Conservation (phyloP, 2,329 filamentous ascomycete species). For the Aureobasidium zeae region DNA sequence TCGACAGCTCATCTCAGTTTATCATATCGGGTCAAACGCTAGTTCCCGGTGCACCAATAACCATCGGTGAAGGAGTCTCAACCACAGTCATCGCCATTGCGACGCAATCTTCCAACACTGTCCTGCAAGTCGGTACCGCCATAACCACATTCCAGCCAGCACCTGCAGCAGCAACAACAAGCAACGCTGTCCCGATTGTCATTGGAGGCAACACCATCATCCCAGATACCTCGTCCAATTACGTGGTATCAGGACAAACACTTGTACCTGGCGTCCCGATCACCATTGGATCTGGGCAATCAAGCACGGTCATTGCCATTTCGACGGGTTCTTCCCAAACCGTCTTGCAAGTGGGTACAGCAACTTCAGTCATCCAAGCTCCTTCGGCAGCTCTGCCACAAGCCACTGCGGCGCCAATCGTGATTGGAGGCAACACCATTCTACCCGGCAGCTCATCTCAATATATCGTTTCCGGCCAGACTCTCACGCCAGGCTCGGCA, state of each 20-base stretch:
- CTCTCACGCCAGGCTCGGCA: slow-evolving; percentile 5
- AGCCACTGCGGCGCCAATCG: background rate
- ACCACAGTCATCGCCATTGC: slow-evolving; percentile 7
- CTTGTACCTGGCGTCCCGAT: slow-evolving; percentile 2
- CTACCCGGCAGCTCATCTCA: slow-evolving; percentile 2
- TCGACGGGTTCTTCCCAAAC: background rate
- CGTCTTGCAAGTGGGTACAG: background rate
- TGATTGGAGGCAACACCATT: slow-evolving; percentile 5
- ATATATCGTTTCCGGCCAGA: slow-evolving; percentile 15
- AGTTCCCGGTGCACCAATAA: slow-evolving; percentile 2
- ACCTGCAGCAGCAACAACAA: background rate
- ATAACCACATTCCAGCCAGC: background rate
- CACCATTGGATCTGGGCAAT: background rate
- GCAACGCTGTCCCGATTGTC: slow-evolving; percentile 1
- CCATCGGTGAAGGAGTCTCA: slow-evolving; percentile 5
- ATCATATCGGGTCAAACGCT: slow-evolving; percentile 11
- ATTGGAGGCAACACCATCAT: background rate
- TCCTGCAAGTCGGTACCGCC: slow-evolving; percentile 1
- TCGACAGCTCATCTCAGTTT: background rate
- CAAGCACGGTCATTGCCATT: slow-evolving; percentile 1
- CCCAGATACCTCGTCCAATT: background rate
- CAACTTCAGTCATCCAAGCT: background rate
- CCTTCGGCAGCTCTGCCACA: background rate
- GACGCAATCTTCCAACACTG: background rate
- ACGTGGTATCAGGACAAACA: slow-evolving; percentile 7